Conservation (phyloP, 2,329 filamentous ascomycete species). For the Lecanoromycetidae sp. region DNA sequence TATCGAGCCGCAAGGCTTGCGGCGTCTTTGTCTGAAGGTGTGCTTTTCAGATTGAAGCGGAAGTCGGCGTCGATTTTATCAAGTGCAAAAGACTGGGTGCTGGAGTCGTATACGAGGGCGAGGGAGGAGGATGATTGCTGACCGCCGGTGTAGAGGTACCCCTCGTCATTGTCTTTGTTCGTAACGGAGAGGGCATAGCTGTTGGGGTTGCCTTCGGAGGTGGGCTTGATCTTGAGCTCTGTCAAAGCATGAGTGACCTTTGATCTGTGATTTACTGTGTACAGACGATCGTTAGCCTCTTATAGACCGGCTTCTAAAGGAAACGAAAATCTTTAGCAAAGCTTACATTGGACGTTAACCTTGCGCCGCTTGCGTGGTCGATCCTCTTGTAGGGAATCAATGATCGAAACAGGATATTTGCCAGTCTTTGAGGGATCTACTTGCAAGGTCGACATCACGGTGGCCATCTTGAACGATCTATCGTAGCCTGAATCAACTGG, state of each 20-base stretch:
- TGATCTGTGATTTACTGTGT: slow-evolving; percentile 15
- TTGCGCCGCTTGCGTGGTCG: slow-evolving; percentile 9
- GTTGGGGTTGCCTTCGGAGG: background rate
- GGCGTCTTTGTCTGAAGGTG: slow-evolving; percentile 52
- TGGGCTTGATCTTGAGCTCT: slow-evolving; percentile 4
- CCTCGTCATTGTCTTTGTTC: slow-evolving; percentile 5
- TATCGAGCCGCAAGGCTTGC: slow-evolving; percentile 54
- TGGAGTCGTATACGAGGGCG: slow-evolving; percentile 61
- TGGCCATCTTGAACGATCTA: slow-evolving; percentile 12
- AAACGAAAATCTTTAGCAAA: background rate
- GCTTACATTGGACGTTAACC: slow-evolving; percentile 12
- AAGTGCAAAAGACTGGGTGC: slow-evolving; percentile 63
- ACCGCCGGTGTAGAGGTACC: slow-evolving; percentile 12
- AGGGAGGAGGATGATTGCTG: slow-evolving; percentile 26
- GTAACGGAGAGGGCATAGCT: slow-evolving; percentile 10
- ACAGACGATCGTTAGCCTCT: too few relatives aligned
- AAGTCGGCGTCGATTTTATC: slow-evolving; percentile 72
- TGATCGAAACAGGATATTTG: slow-evolving; percentile 13
- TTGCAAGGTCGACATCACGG: background rate
- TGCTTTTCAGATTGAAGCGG: slow-evolving; percentile 70
- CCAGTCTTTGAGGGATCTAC: slow-evolving; percentile 14
- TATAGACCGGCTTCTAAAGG: background rate
- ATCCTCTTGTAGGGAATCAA: slow-evolving; percentile 11
- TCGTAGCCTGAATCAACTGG: too few relatives aligned
- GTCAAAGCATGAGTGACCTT: background rate